Evolutionary conservation across 257 asterid genomes (phyloP), one percentile per base, ranked within the genome.

Genomic region (Agastache rugosa): DNA sequence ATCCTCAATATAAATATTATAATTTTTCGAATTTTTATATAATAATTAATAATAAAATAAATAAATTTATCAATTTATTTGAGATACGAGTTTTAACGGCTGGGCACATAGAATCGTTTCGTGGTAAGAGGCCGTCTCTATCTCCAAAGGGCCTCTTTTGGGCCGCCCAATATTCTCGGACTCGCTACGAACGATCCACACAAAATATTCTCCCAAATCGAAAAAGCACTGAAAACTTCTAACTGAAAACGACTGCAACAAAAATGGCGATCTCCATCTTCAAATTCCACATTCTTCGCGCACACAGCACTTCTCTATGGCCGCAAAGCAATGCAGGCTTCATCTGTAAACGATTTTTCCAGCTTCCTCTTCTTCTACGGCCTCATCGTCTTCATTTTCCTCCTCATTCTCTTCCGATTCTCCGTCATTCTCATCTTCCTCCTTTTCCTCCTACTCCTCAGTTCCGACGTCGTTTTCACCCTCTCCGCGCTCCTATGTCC

Each of bases 381-480:
- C 20, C 23, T 76, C 73, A 19, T 78, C 83, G 2, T 75, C 71
- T 60, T 71, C 69, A 9, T 83, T 15, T 65, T 84, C 63, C 5
- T 77, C 70, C 78, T 83, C 67, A 39, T 83, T 14, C 78, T 81
- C 78, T 70, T 66, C 42, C 88, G 85, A 10, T 77, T 79, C 77
- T 63, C 84, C 41, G 1, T 81, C 11, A 63, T 62, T 11, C 69
- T 82, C 78, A 9, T 83, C 72, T 73, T 63, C 80, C 27, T 83
- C 14, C 42, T 79, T 10, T 72, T 83, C 74, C 78, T 87, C n/a
- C 31, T 79, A 48, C 67, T 80, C 80, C 84, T 83, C 78, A 78
- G 81, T 78, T 69, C 85, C 81, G 80, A 85, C 82, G 75, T 65
- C 82, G 78, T 80, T 62, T 85, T 59, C 78, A 19, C 78, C 10